Evolutionary conservation across 179 eudicot genomes (phyloP), one percentile per base, ranked within the genome.

Genomic region (Spinacia oleracea): DNA sequence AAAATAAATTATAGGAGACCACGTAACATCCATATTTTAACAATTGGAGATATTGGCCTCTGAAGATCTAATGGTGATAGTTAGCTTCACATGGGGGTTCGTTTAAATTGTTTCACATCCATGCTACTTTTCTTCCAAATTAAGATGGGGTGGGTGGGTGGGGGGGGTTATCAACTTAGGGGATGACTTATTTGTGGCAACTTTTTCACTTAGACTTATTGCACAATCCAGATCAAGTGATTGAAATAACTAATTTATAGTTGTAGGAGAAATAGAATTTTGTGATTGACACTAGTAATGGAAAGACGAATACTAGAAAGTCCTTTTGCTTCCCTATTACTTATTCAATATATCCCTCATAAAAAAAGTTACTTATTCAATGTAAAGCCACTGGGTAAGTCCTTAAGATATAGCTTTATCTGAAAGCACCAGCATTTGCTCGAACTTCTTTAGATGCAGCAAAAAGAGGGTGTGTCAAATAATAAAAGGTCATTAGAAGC

Each of bases 181-280:
- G 6, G 6, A 27, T 34, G 27, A 35, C 31, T 55, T 42, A 45
- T 43, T 23, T 45, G 34, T 70, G 34, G 50, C 34, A 50, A 23
- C 43, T 34, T 76, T 42, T 65, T 18, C 42, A 48, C 18, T 1
- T 21, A 65, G 48, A 48, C 8, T 35, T 1, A 38, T 43, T 40
- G 56, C 45, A 76, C 20, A 45, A 48, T 66, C 73, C 55, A 50
- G 18, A 76, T n/a, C 63, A 65, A 66, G 58, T n/a, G 21, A 40
- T 48, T 43, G 31, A 46, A 18, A 76, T 10, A 32, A 21, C 11
- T 2, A 50, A 7, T 14, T 40, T 12, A 18, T 32, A 15, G n/a
- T 66, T 31, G 69, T 32, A 11, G 34, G 15, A 63, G 21, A 63
- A 60, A 27, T n/a, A 9, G 4, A 51, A 0, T 2, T 15, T 51